Evolutionary conservation across 2,329 filamentous ascomycete genomes (phyloP).

Genomic region (Alternaria alternata): DNA sequence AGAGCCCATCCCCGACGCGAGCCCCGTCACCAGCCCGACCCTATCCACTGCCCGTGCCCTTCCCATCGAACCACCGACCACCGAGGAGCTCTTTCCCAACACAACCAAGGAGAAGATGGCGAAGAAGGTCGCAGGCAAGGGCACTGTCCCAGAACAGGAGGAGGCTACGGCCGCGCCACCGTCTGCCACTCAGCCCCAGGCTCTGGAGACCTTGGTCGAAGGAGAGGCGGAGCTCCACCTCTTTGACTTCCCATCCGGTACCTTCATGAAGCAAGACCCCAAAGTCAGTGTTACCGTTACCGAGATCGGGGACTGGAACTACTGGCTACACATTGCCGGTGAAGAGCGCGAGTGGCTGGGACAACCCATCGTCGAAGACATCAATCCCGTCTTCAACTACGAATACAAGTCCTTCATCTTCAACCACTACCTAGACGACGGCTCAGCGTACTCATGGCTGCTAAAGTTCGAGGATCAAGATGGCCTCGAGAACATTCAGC

Average conservation of each 20-base stretch:
- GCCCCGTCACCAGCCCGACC: conserved; percentile 62
- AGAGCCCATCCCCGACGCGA: conserved; percentile 67
- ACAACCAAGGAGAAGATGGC: conserved; percentile 53
- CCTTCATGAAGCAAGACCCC: conserved; percentile 82
- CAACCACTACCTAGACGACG: conserved; percentile 91
- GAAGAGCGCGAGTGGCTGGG: conserved; percentile 84
- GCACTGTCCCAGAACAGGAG: conserved; percentile 42
- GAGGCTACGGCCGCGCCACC: conserved; percentile 68
- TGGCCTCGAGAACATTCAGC: conserved; percentile 85
- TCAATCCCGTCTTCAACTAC: conserved; percentile 98
- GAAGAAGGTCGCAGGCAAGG: conserved; percentile 50
- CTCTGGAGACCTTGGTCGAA: conserved; percentile 75
- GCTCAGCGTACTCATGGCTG: conserved; percentile 93
- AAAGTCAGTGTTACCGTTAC: conserved; percentile 80
- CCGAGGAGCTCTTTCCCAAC: conserved; percentile 48
- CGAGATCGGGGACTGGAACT: conserved; percentile 90
- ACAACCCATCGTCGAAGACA: conserved; percentile 83
- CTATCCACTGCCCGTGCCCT: conserved; percentile 46
- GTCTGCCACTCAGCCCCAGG: conserved; percentile 68
- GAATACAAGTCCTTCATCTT: conserved; percentile 99
- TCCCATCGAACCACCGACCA: conserved; percentile 39
- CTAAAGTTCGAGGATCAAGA: conserved; percentile 87
- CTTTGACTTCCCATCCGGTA: conserved; percentile 87
- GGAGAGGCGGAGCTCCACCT: conserved; percentile 88
- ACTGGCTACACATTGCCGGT: conserved; percentile 88